Base-by-base conservation (phyloP, 176 grass and related monocot genomes). In the Phragmites australis region DNA sequence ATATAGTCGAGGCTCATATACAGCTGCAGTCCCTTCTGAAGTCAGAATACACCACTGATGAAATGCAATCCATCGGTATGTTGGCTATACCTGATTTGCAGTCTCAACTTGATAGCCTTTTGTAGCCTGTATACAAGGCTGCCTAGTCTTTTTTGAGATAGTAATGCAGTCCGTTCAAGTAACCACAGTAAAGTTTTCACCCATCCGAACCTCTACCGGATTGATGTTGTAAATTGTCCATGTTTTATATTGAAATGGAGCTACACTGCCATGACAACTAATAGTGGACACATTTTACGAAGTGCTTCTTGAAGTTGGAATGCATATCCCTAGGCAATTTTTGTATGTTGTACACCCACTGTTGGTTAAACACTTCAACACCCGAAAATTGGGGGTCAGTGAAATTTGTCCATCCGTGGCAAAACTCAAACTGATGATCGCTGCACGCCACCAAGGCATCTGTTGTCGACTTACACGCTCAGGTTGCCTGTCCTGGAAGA, bases 1-100 rank as follows among this genome's bases (percentile, higher is more conserved):
- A 96, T 83, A 93, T 95, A 76, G 79, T 99, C 43, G 93, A 99
- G 88, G 93, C 97, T 46, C 97, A 99, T 65, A 56, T 91, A 83
- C 93, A 99, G 72, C 82, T 99, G 21, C 88, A 93, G 34, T 87
- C 77, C 55, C 83, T 95, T 82, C 76, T 95, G 81, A 93, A 90
- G 75, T 90, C 96, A 2, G 96, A 99, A 81, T 95, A 99, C 90
- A 86, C 90, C 2, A 73, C 59, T 16, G 90, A 93, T 15, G 90
- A 99, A 86, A 91, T 95, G 64, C 73, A 90, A 29, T 89, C 77
- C 37, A 88, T 99, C 8, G 81, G 90, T 43, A 84, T 88, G 83
- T 30, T 73, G 74, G 18, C 88, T 26, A 84, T 95, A 84, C 75
- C 86, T 64, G 88, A 99, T 44, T 68, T 97, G 43, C 90, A 99